Evolutionary conservation across 2,329 filamentous ascomycete species (phyloP), one percentile per base, ranked within the genome.

Genomic region (Dactylonectria estremocensis): DNA sequence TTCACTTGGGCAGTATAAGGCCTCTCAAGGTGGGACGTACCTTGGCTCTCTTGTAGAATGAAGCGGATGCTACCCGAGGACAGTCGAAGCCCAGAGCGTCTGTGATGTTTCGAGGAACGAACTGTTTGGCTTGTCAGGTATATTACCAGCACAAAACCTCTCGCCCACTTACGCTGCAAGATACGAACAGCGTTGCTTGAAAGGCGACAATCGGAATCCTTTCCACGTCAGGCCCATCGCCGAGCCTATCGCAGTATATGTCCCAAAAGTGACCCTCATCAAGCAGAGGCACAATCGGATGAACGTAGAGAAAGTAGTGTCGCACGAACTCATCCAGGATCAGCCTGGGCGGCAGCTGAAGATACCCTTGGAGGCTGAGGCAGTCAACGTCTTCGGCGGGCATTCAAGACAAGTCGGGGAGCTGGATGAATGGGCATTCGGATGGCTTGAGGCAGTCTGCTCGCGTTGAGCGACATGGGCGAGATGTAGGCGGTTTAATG

Each of bases 381-480:
- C 82, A 86, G 65, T 82, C 83, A 66, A 85, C 80, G 69, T 86
- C 84, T 68, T 86, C 83, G 1, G 81, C 79, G 55, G 83, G 80
- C 54, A 84, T 80, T 59, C 79, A 79, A 43, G 69, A 65, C 5
- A 76, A 50, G 57, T 74, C 74, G 18, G 46, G 22, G 2, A 49
- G 18, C 3, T 14, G 46, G 9, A 49, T 20, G 22, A 49, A 49
- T 40, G 37, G 37, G 37, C 16, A 40, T 5, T 40, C 37, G 37
- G 37, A 40, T 1, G 13, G 13, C 13, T 40, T 11, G 16, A 40
- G 37, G 16, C 37, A 40, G 16, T 40, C 13, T 14, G 16, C 10
- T 11, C 37, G 37, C 37, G 37, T 40, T 11, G 37, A 18, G n/a
- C n/a, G 46, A 49, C n/a, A 11, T 10, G 13, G 3, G n/a, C 18